Conservation (phyloP, 2,329 filamentous ascomycete species). For the Fusarium sp. region DNA sequence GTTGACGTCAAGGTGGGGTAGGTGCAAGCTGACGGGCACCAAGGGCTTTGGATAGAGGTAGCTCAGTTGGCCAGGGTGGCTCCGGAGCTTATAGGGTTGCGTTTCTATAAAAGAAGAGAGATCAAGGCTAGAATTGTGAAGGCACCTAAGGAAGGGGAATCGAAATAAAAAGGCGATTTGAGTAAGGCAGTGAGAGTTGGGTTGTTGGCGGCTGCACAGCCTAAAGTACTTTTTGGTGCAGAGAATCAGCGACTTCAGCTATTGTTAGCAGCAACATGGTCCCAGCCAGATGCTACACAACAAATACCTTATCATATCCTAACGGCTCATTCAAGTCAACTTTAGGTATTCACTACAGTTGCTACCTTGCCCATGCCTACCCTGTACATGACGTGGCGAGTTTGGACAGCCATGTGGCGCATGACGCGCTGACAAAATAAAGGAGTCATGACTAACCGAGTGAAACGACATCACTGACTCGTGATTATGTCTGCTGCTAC, state of each 20-base stretch:
- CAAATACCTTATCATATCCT: neutral
- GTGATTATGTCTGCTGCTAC: slow-evolving; percentile 22
- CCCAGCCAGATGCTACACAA: neutral
- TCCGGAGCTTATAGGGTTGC: neutral
- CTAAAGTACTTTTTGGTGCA: slow-evolving; percentile 1
- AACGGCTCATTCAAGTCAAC: neutral
- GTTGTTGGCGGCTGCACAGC: slow-evolving; percentile 9
- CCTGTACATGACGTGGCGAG: slow-evolving; percentile 1
- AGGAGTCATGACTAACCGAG: neutral
- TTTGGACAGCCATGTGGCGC: slow-evolving; percentile 4
- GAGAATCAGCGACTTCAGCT: slow-evolving; percentile 7
- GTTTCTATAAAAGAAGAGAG: neutral
- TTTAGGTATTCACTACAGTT: neutral
- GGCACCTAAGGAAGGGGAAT: neutral
- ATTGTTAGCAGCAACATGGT: neutral
- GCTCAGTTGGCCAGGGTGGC: neutral
- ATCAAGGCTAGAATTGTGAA: neutral
- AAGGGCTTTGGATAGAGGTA: neutral
- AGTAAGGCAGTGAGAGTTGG: slow-evolving; percentile 6
- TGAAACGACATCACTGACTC: neutral
- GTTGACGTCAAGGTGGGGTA: slow-evolving; percentile 30
- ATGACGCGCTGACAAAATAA: slow-evolving; percentile 11
- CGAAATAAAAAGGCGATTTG: slow-evolving; percentile 7
- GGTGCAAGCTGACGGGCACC: neutral
- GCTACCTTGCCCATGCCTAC: neutral